Conservation (phyloP, 2,329 filamentous ascomycete genomes). For the Colletotrichum echinochloae region DNA sequence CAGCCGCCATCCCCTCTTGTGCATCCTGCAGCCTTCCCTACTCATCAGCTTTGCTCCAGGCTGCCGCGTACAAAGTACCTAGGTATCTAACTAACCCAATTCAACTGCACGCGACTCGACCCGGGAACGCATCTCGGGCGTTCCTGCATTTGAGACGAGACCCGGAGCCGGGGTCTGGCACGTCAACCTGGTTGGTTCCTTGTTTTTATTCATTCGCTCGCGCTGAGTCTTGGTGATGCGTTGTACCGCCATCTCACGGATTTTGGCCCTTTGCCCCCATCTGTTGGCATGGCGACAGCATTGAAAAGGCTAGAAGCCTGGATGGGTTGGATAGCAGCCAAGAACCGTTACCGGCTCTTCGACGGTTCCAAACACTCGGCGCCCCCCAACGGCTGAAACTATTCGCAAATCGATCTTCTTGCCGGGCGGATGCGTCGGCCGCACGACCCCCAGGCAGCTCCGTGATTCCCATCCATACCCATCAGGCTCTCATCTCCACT, state of each 20-base stretch:
- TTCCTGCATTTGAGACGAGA: conserved; percentile 40
- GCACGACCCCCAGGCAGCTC: conserved; percentile 29
- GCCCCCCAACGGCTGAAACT: conserved; percentile 16
- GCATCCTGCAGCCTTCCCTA: conserved; percentile 8
- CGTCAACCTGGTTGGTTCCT: conserved; percentile 18
- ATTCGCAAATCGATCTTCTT: conserved; percentile 20
- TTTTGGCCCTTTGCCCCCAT: conserved; percentile 24
- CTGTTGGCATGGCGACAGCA: conserved; percentile 38
- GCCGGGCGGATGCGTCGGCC: conserved; percentile 17
- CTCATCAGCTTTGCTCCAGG: conserved; percentile 22
- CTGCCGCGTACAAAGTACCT: conserved; percentile 3
- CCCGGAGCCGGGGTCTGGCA: conserved; percentile 20
- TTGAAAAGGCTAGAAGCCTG: conserved; percentile 15
- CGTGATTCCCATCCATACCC: conserved; percentile 28
- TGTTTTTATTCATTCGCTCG: conserved; percentile 30
- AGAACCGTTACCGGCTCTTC: conserved; percentile 13
- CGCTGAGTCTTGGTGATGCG: conserved; percentile 38
- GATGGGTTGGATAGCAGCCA: conserved; percentile 9
- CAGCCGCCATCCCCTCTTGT: not conserved
- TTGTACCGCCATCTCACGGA: conserved; percentile 16
- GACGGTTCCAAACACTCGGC: conserved; percentile 14
- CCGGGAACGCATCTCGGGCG: conserved; percentile 20
- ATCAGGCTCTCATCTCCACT: conserved; percentile 26
- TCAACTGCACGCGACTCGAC: conserved; percentile 26
- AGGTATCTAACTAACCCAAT: no score